Evolutionary conservation across 148 eudicot genomes (phyloP).

Genomic region (Talinum fruticosum): DNA sequence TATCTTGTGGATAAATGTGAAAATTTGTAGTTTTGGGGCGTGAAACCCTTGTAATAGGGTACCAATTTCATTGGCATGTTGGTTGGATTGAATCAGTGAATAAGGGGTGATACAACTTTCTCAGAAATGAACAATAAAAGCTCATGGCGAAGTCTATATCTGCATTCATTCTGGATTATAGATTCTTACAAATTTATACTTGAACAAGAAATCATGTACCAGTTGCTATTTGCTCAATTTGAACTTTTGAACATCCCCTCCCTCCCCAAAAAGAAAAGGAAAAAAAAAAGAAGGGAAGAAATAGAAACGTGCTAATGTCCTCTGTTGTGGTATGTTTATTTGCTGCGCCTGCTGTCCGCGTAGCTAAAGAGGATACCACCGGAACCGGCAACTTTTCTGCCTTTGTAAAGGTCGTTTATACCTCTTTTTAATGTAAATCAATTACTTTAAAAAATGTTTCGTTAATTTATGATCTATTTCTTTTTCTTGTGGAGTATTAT

Average conservation of each 20-base stretch:
- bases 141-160: conserved; percentile 9
- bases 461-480: no score
- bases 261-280: no score
- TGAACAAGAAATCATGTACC: background rate
- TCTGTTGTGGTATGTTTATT: background rate
- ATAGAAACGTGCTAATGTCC: background rate
- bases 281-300: no score
- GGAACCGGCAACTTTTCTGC: no score
- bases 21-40: conserved; percentile 7
- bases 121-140: background rate
- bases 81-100: background rate
- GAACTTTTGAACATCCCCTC: no score
- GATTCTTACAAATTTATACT: background rate
- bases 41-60: background rate
- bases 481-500: no score
- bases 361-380: background rate
- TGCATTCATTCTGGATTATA: background rate
- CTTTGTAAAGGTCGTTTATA: no score
- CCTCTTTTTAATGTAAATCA: no score
- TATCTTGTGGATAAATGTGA: conserved; percentile 7
- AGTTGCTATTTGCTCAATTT: background rate
- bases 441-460: no score
- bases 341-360: no score
- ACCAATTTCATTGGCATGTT: background rate
- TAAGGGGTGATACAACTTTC: background rate